Evolutionary conservation across 2,329 filamentous ascomycete species (phyloP).

Genomic region (Talaromyces pinophilus): DNA sequence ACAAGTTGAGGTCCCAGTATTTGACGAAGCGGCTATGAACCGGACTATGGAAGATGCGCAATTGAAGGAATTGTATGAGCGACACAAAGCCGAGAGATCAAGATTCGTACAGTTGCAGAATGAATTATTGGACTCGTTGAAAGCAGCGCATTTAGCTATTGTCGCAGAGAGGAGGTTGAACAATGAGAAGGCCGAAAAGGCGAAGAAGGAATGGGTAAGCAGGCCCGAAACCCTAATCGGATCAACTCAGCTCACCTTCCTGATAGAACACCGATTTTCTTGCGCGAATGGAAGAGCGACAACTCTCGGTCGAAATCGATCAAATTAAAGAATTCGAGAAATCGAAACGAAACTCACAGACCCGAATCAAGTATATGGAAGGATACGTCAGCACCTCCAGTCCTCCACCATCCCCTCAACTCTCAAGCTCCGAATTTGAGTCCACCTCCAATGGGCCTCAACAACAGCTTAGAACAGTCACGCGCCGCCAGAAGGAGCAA

Average conservation of each 20-base stretch:
- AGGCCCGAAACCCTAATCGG: slow-evolving; percentile 35
- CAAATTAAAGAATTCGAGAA: slow-evolving; percentile 48
- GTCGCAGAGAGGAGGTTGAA: slow-evolving; percentile 34
- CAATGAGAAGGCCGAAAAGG: slow-evolving; percentile 37
- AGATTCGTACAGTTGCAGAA: slow-evolving; percentile 40
- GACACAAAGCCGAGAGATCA: slow-evolving; percentile 34
- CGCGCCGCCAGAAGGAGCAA: slow-evolving; percentile 45
- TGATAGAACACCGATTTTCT: slow-evolving; percentile 41
- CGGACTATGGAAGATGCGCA: slow-evolving; percentile 39
- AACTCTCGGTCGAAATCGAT: slow-evolving; percentile 48
- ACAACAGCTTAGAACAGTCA: slow-evolving; percentile 37
- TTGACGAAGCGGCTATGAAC: slow-evolving; percentile 38
- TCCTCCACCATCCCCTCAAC: slow-evolving; percentile 35
- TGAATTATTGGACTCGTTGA: slow-evolving; percentile 33
- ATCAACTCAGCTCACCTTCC: slow-evolving; percentile 24
- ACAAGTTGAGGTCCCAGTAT: slow-evolving; percentile 35
- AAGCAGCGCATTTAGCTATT: slow-evolving; percentile 33
- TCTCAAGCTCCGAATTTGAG: slow-evolving; percentile 24
- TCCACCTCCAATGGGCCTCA: slow-evolving; percentile 16
- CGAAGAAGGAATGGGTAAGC: slow-evolving; percentile 43
- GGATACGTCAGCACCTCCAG: slow-evolving; percentile 47
- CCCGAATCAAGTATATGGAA: slow-evolving; percentile 52
- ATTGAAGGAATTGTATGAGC: slow-evolving; percentile 34
- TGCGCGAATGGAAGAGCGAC: slow-evolving; percentile 45
- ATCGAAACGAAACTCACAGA: slow-evolving; percentile 45